Evolutionary conservation across 768 basidiomycete species (phyloP).

Genomic region (Suillus discolor): DNA sequence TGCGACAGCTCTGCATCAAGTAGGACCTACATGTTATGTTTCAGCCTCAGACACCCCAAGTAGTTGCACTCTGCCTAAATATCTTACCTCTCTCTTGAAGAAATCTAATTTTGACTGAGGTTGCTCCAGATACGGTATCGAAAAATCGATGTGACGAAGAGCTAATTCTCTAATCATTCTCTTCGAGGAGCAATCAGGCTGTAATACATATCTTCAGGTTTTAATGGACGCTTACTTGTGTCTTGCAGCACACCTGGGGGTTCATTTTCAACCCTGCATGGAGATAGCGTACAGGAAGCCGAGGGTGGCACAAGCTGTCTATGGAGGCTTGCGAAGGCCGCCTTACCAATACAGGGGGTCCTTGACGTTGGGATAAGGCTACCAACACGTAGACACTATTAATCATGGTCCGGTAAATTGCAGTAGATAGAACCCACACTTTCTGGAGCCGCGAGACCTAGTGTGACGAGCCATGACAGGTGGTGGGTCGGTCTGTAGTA

Average conservation of each 20-base stretch:
- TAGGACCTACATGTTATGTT: neutral
- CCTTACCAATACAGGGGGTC: neutral
- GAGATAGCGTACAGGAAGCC: neutral
- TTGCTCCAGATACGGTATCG: neutral
- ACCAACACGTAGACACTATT: neutral
- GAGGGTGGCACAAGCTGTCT: neutral
- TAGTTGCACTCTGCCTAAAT: neutral
- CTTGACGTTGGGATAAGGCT: neutral
- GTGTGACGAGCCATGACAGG: neutral
- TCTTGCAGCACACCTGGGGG: neutral
- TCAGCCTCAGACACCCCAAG: neutral
- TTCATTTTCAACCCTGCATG: neutral
- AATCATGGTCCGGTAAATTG: neutral
- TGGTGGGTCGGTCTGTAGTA: neutral
- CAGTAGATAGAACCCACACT: neutral
- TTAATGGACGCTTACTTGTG: neutral
- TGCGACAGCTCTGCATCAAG: neutral
- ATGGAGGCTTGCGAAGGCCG: neutral
- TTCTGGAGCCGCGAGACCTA: neutral
- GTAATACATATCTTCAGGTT: no score
- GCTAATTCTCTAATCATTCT: neutral
- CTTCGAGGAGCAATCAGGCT: neutral
- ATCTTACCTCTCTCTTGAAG: constrained; percentile 4
- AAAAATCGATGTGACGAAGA: constrained; percentile 4
- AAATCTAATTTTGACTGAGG: neutral